Base-by-base conservation (phyloP, 2,329 filamentous ascomycete genomes). In the Zarea fungicola region DNA sequence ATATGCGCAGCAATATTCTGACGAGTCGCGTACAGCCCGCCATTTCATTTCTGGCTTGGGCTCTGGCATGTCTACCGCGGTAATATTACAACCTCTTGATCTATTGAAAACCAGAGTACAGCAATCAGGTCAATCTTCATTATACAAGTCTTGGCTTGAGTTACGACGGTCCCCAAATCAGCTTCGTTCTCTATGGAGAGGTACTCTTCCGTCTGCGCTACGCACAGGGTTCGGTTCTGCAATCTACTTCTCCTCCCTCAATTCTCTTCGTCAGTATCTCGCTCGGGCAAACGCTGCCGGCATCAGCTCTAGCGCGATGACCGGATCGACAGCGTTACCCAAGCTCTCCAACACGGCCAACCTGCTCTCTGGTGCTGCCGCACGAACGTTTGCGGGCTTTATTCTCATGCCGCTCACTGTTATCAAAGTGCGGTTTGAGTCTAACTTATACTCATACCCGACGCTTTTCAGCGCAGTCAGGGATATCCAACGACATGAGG, bases 51-150 rank as follows among this genome's bases (percentile, higher is more conserved):
- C 91, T 55, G 93, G 93, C 54, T 80, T 97, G 49, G 81, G 82
- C 61, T 96, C 91, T 7, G 93, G 93, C 60, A 78, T 95, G 43
- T 80, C 89, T 55, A 93, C 90, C 45, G 91, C 93, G 48, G 83
- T 95, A 52, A 83, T 97, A 48, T 80, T 99, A 14, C 93, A 99
- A 68, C 93, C 93, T 22, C 87, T 93, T 61, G 93, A 99, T 69
- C 84, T 99, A 4, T 83, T 99, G 64, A 99, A 99, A 70, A 99
- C 93, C 25, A 85, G 93, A 40, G 84, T 97, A 34, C 93, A 99
- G 65, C 93, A 97, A 67, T 89, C 88, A 28, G 82, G 82, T 42
- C 77, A 80, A 36, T 78, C 80, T 56, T 82, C 89, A 3, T 79
- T 97, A 50, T 51, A 56, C 7, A 54, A 56, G 16, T 60, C 55